Conservation (phyloP, 2,329 filamentous ascomycete genomes). For the Harringtonia aguacate region DNA sequence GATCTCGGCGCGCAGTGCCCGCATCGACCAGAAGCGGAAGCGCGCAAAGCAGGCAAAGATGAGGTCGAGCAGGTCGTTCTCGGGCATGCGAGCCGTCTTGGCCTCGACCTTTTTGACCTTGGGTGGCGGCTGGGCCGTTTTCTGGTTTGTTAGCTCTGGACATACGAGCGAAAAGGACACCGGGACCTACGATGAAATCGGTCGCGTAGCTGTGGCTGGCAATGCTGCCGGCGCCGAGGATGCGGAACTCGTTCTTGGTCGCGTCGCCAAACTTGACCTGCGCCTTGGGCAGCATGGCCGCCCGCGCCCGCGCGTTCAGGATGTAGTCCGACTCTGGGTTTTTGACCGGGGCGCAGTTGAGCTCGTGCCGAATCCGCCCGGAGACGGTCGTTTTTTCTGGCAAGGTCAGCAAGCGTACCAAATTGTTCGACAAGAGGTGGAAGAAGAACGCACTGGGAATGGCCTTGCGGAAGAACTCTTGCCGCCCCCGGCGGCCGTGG, state of each 20-base stretch:
- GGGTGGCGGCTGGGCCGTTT: slow-evolving; percentile 32
- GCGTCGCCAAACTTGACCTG: slow-evolving; percentile 39
- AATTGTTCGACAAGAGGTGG: background rate
- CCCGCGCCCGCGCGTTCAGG: slow-evolving; percentile 44
- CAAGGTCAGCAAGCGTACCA: slow-evolving; percentile 12
- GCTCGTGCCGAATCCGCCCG: slow-evolving; percentile 64
- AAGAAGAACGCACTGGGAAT: slow-evolving; percentile 51
- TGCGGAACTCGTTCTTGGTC: slow-evolving; percentile 33
- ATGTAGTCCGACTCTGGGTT: slow-evolving; percentile 59
- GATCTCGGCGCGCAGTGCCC: slow-evolving; percentile 64
- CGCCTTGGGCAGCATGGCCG: slow-evolving; percentile 51
- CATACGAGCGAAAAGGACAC: background rate
- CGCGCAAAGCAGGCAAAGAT: slow-evolving; percentile 76
- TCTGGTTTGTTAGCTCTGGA: slow-evolving; percentile 25
- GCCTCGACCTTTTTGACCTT: slow-evolving; percentile 58
- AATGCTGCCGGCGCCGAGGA: slow-evolving; percentile 49
- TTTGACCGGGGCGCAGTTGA: slow-evolving; percentile 62
- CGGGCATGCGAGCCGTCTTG: slow-evolving; percentile 83
- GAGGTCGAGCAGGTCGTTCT: slow-evolving; percentile 76
- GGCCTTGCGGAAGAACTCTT: slow-evolving; percentile 56
- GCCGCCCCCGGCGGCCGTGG: slow-evolving; percentile 13
- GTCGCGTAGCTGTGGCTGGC: slow-evolving; percentile 32
- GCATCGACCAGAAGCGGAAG: slow-evolving; percentile 92
- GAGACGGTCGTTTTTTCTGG: slow-evolving; percentile 68
- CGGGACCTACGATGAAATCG: slow-evolving; percentile 44